Conservation (phyloP, 2,329 filamentous ascomycete species). For the Apiospora rasikravindrae region DNA sequence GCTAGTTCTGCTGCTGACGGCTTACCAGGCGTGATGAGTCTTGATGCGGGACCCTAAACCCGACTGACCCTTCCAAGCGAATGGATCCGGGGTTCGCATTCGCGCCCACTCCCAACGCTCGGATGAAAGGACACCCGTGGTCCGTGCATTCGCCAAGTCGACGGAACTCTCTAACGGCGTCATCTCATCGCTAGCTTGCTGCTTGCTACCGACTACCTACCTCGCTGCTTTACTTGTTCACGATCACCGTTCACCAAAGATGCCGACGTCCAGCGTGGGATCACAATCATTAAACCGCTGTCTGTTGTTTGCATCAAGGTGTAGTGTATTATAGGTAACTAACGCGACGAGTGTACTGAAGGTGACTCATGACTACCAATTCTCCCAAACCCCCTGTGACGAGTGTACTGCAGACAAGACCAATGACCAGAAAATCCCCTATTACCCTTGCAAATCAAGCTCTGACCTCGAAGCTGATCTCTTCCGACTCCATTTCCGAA, state of each 20-base stretch:
- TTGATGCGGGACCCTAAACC: background rate
- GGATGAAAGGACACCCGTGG: constrained; percentile 10
- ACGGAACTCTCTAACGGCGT: background rate
- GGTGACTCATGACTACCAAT: background rate
- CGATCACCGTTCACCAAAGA: background rate
- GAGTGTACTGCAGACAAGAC: background rate
- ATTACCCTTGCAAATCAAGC: background rate
- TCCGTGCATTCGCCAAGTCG: background rate
- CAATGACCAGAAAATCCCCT: background rate
- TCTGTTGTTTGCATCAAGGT: background rate
- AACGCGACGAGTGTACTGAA: background rate
- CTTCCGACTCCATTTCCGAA: too few relatives aligned
- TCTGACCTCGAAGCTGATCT: background rate
- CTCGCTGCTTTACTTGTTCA: background rate
- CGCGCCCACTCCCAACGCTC: background rate
- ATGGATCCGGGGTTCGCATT: constrained; percentile 12
- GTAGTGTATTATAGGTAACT: background rate
- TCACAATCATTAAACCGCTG: background rate
- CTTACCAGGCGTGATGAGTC: background rate
- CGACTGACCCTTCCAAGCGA: constrained; percentile 10
- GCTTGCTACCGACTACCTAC: background rate
- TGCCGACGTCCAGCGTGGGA: background rate
- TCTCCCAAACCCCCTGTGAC: background rate
- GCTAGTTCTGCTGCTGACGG: background rate
- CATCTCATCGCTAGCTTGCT: background rate